These are phyloP conservation scores for Suillus discolor DNA, from an alignment of 768 basidiomycete species.

Conservation along the genomic window DNA sequence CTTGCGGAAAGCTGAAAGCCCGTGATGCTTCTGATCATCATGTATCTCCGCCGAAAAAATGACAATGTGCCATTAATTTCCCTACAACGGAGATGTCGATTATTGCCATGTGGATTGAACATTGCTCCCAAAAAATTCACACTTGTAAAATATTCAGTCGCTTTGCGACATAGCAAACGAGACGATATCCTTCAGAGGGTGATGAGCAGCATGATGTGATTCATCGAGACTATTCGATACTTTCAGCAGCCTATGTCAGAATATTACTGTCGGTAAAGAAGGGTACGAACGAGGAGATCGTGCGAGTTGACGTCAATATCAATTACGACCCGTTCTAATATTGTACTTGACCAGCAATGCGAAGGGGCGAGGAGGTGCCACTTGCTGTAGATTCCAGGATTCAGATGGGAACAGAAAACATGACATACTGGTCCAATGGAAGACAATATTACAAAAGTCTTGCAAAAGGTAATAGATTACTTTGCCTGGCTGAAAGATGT, in stretches of 20 bases:
- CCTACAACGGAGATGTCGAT: not conserved
- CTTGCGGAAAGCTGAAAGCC: not conserved
- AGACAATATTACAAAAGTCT: constrained; percentile 3
- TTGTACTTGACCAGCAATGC: not conserved
- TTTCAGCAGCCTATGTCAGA: not conserved
- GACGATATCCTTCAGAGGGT: not conserved
- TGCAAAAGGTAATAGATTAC: constrained; percentile 28
- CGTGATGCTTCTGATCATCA: not conserved
- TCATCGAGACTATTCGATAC: not conserved
- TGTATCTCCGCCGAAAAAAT: constrained; percentile 1
- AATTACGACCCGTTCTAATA: not conserved
- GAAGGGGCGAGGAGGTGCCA: not conserved
- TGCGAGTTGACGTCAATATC: not conserved
- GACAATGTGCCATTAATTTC: not conserved
- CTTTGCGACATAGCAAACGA: not conserved
- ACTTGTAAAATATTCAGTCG: not conserved
- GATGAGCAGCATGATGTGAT: not conserved
- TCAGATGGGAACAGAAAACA: constrained; percentile 1
- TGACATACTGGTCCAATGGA: not conserved
- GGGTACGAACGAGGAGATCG: constrained; percentile 8
- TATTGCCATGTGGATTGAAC: not conserved
- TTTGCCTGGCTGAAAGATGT: constrained; percentile 25
- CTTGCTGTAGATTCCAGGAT: not conserved
- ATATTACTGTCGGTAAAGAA: not conserved
- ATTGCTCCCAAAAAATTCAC: not conserved